Evolutionary conservation across 78 protist genomes (phyloP).

Genomic region (Tieghemostelium lacteum): DNA sequence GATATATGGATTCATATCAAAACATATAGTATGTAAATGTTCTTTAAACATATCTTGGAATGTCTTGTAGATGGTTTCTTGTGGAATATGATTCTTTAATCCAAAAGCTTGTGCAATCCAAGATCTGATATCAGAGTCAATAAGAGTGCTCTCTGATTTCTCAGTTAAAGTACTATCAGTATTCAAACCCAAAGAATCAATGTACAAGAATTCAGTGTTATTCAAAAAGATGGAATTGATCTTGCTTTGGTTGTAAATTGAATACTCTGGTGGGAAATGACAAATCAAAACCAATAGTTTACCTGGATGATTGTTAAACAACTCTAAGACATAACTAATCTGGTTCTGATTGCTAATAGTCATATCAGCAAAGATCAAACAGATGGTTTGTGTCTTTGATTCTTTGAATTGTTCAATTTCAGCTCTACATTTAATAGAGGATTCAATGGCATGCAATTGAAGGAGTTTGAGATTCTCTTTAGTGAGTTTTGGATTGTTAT

Average conservation of each 20-base stretch:
- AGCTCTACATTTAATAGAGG: background rate
- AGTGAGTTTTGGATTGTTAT: background rate
- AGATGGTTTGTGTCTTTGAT: background rate
- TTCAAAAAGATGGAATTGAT: slow-evolving; percentile 31
- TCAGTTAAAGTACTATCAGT: background rate
- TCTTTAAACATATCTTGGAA: slow-evolving; percentile 12
- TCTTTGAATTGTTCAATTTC: background rate
- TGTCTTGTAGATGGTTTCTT: background rate
- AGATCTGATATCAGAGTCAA: slow-evolving; percentile 15
- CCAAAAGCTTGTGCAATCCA: slow-evolving; percentile 34
- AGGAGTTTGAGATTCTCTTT: background rate
- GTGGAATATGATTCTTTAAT: background rate
- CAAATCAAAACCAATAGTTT: slow-evolving; percentile 29
- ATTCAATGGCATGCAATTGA: background rate
- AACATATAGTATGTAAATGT: background rate
- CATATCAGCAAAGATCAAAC: slow-evolving; percentile 58
- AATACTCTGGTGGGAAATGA: slow-evolving; percentile 69
- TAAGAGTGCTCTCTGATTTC: background rate
- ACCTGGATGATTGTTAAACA: background rate
- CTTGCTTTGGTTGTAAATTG: slow-evolving; percentile 22
- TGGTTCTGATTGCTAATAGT: slow-evolving; percentile 23
- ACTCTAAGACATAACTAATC: slow-evolving; percentile 23
- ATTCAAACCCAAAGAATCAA: slow-evolving; percentile 23
- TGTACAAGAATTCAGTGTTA: background rate
- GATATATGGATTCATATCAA: background rate